Percentiles rank a stretch among this genome's conserved stretches.
Conservation (phyloP, 176 grass and related monocot species). For the Bothriochloa decipiens region DNA sequence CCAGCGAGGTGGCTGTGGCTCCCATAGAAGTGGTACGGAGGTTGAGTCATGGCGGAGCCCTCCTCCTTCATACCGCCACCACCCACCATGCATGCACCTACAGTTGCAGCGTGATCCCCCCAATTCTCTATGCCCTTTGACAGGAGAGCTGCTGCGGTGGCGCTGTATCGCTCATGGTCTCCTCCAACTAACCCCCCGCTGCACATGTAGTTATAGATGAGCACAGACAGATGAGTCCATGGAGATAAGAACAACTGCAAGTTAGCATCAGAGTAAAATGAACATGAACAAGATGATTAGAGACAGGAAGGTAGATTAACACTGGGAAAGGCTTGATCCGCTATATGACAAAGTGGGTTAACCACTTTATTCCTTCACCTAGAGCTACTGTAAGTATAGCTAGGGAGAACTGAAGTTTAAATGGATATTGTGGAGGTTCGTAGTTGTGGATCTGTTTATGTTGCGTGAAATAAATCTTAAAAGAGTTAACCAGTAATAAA, state of each 20-base stretch:
- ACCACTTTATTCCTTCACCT: conserved; percentile 52
- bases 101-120: conserved; percentile 39
- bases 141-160: conserved; percentile 49
- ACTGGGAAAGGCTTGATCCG: conserved; percentile 40
- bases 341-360: conserved; percentile 60
- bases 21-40: conserved; percentile 51
- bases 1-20: conserved; percentile 2
- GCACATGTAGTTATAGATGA: conserved; percentile 35
- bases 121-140: conserved; percentile 68
- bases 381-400: conserved; percentile 30
- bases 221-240: conserved; percentile 45
- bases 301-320: conserved; percentile 28
- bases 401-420: conserved; percentile 21
- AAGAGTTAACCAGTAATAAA: neutral
- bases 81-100: conserved; percentile 34
- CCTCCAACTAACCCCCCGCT: conserved; percentile 64
- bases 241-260: conserved; percentile 49
- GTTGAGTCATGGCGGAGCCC: conserved; percentile 39
- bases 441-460: conserved; percentile 6
- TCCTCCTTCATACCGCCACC: conserved; percentile 42
- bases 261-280: conserved; percentile 37
- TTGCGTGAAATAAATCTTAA: conserved; percentile 16
- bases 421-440: conserved; percentile 15
- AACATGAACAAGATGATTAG: conserved; percentile 47
- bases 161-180: conserved; percentile 55